Base-by-base conservation (phyloP, 768 basidiomycete species). In the Kwoniella sp. region DNA sequence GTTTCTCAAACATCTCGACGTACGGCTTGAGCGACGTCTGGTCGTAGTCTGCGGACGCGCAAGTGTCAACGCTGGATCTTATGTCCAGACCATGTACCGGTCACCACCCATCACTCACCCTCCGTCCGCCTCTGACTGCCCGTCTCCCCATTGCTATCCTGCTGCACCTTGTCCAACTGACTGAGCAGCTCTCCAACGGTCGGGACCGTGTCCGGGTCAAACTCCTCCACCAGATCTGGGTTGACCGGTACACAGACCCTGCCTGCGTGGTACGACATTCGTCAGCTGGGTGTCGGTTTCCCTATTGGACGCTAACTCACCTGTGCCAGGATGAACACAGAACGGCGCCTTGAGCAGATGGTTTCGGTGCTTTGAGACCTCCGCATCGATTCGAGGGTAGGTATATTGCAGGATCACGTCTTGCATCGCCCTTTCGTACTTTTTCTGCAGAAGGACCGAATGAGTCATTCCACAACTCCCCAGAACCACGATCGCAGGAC, bases 271-370 rank as follows among this genome's bases (percentile, higher is more conserved):
- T n/a, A n/a, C n/a, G n/a, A n/a, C n/a, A n/a, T n/a, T 33, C 44
- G 25, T 9, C 26, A 12, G n/a, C n/a, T n/a, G n/a, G n/a, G n/a
- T n/a, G n/a, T n/a, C n/a, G n/a, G n/a, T n/a, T n/a, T n/a, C n/a
- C n/a, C n/a, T n/a, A n/a, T n/a, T n/a, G n/a, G n/a, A n/a, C n/a
- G n/a, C n/a, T n/a, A 17, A 60, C 75, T 57, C 15, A 77, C 77
- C 76, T 2, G 95, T 99, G 59, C 88, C 88, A 0, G 95, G 95
- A 74, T 99, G 95, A 0, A 98, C 78, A 70, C 92, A 95, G 75
- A 99, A 99, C 0, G 95, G 95, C 19, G 89, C 86, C 76, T 99
- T 99, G 47, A 99, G 81, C 77, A 99, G 80, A 78, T 99, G 95
- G 76, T 99, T 98, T 43, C 91, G 82, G 69, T 92, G 89, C 68